Evolutionary conservation across 495 filamentous ascomycete genomes (phyloP), one percentile per base, ranked within the genome.

Genomic region (Copromyces sp.): DNA sequence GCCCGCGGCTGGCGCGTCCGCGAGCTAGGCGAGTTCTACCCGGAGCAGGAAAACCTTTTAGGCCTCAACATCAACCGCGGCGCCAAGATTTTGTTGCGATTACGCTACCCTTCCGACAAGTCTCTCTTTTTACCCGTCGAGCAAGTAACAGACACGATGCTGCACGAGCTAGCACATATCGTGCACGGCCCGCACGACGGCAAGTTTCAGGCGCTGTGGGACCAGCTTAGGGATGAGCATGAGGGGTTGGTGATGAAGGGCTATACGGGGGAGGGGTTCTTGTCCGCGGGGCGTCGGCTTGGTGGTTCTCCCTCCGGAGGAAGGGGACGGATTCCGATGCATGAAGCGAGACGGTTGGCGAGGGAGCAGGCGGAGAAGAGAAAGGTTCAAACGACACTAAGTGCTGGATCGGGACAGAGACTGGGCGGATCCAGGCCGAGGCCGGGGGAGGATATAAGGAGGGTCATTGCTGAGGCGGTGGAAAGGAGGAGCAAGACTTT

Each of bases 91-190:
- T 92, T 92, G 73, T 83, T 99, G 32, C 90, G 95, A 71, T 83
- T 99, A 32, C 91, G 95, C 41, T 91, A 96, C 82, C 83, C 91
- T 29, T 84, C 85, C 73, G 92, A 98, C 81, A 84, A 89, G 47
- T 87, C 81, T 69, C 90, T 92, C 79, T 99, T 99, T 76, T 81
- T 97, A 9, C 90, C 93, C 9, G 75, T 94, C 37, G 93, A 97
- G 70, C 82, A 92, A 74, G 87, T 97, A 3, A 84, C 91, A 16
- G 93, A 96, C 80, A 98, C 95, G 2, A 95, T 98, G 92, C 88
- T 99, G 39, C 95, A 99, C 79, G 95, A 98, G 87, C 88, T 99
- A 1, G 90, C 89, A n/a, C 95, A 99, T 78, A 97, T 91, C 74
- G 86, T 92, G 3, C 88, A 90, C 77, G 93, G 93, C 0, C 92